Evolutionary conservation across 2,329 filamentous ascomycete species (phyloP).

Genomic region (Pseudogymnoascus sp.): DNA sequence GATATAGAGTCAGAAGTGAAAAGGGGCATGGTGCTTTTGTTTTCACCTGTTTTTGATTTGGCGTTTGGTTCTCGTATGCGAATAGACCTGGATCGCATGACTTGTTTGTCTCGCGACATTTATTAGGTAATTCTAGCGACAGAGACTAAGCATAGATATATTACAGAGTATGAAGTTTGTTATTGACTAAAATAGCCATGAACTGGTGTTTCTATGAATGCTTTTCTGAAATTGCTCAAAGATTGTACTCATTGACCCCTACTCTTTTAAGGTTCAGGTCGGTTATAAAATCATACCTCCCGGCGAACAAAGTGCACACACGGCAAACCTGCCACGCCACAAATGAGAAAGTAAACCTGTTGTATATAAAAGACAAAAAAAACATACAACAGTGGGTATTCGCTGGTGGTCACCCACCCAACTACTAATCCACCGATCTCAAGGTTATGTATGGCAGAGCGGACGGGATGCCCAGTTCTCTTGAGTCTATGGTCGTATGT

Average conservation of each 20-base stretch:
- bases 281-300: background rate
- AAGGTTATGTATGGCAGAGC: too few species aligned
- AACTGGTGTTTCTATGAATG: background rate
- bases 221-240: background rate
- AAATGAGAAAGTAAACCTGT: too few species aligned
- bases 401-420: too few species aligned
- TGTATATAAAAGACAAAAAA: too few species aligned
- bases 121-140: constrained; percentile 4
- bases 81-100: background rate
- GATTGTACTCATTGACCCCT: background rate
- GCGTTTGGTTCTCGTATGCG: background rate
- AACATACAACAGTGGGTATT: too few species aligned
- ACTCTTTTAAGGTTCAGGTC: background rate
- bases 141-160: constrained; percentile 1
- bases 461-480: too few species aligned
- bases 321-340: too few species aligned
- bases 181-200: background rate
- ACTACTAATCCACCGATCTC: too few species aligned
- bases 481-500: too few species aligned
- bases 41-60: background rate
- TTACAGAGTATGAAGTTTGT: background rate
- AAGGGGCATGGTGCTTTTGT: background rate
- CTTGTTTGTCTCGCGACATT: background rate
- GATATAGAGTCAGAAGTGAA: background rate
- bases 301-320: background rate